Evolutionary conservation across 805 yeast genomes (phyloP).

Genomic region (Starmerella floricola): DNA sequence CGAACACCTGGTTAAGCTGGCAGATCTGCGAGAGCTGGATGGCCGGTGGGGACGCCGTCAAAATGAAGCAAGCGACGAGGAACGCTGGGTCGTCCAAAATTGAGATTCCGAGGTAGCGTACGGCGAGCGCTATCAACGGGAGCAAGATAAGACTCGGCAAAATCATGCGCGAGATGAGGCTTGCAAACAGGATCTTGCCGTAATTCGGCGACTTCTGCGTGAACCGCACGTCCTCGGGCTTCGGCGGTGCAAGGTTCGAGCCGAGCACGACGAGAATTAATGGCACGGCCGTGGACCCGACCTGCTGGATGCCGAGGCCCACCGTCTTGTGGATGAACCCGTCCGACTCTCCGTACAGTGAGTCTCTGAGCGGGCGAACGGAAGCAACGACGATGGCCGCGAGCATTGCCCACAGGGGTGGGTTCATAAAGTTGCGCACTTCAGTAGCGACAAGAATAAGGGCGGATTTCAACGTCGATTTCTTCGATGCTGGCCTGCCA

Average conservation of each 20-base stretch:
- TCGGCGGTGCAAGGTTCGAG: constrained; percentile 47
- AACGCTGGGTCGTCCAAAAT: constrained; percentile 47
- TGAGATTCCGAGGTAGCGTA: constrained; percentile 39
- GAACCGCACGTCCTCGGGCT: constrained; percentile 31
- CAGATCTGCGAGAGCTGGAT: constrained; percentile 56
- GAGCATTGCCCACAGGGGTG: constrained; percentile 54
- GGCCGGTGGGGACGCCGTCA: constrained; percentile 56
- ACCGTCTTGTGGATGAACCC: constrained; percentile 42
- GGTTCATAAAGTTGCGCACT: constrained; percentile 40
- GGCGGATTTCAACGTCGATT: not conserved
- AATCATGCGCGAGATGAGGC: constrained; percentile 47
- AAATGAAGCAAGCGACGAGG: constrained; percentile 44
- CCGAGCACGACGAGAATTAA: constrained; percentile 50
- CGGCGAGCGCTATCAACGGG: constrained; percentile 42
- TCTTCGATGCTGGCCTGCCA: not conserved
- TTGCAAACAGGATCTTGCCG: constrained; percentile 38
- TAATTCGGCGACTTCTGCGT: constrained; percentile 29
- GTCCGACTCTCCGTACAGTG: constrained; percentile 33
- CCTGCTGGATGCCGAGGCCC: constrained; percentile 41
- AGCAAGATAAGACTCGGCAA: constrained; percentile 44
- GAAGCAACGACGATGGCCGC: constrained; percentile 49
- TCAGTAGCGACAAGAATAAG: constrained; percentile 16
- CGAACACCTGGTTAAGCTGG: constrained; percentile 47
- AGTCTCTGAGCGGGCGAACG: constrained; percentile 37
- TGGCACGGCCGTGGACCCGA: constrained; percentile 50